Percentiles rank a stretch among this genome's conserved stretches.
Evolutionary conservation across 1,284 basidiomycete species (phyloP).

Genomic region (Microbotryum silenes-acaulis): DNA sequence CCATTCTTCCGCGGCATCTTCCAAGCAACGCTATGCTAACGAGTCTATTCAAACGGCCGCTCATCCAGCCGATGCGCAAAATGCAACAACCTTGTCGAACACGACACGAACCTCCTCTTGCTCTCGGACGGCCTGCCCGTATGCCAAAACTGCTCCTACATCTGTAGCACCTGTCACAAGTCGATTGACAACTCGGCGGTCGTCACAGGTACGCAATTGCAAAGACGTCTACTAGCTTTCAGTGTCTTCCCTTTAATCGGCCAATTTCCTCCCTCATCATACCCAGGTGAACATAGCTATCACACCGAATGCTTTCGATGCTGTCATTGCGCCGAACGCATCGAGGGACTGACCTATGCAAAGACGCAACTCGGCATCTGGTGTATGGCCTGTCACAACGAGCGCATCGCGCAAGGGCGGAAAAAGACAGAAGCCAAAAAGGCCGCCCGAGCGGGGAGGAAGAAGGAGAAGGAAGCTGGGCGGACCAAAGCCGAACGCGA

Average conservation of each 20-base stretch:
- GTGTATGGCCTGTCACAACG: conserved; percentile 83
- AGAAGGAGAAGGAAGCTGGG: conserved; percentile 15
- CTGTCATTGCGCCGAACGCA: conserved; percentile 84
- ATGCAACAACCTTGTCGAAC: conserved; percentile 50
- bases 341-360: conserved; percentile 96
- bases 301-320: conserved; percentile 99
- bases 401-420: conserved; percentile 83
- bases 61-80: conserved; percentile 43
- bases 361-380: conserved; percentile 98
- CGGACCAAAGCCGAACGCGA: conserved; percentile 9
- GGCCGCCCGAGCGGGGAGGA: conserved; percentile 33
- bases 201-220: conserved; percentile 58
- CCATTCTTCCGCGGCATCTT: background rate
- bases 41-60: background rate
- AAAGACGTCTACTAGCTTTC: background rate
- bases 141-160: conserved; percentile 93
- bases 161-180: conserved; percentile 79
- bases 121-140: conserved; percentile 95
- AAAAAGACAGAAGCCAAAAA: conserved; percentile 72
- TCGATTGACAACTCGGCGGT: conserved; percentile 95
- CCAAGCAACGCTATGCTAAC: background rate
- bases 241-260: background rate
- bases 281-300: conserved; percentile 82
- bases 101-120: conserved; percentile 90
- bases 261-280: conserved; percentile 1